Percentiles rank a stretch among this genome's conserved stretches.
phyloP scores from a whole-genome alignment of 768 basidiomycete species.

The Pholiota conissans region DNA sequence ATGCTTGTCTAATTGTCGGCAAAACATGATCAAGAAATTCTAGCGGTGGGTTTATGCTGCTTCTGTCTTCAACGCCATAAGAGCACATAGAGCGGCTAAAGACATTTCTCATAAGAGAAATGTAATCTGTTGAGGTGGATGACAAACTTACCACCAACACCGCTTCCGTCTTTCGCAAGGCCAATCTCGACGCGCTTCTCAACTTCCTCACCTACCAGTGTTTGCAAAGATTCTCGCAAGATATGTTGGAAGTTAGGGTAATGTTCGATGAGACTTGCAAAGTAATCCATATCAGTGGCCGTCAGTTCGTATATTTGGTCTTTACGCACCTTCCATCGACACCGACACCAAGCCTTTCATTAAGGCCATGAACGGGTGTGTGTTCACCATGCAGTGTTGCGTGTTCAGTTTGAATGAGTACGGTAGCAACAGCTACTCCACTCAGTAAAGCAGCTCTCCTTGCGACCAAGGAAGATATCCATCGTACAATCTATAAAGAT shows the following conservation, averaged over 20 bases:
- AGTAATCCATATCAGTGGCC: not conserved
- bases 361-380: slow-evolving; percentile 29
- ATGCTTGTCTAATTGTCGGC: not conserved
- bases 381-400: slow-evolving; percentile 49
- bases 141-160: slow-evolving; percentile 83
- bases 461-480: slow-evolving; percentile 78
- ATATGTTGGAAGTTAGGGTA: slow-evolving; percentile 84
- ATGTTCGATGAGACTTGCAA: slow-evolving; percentile 78
- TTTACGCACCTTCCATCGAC: slow-evolving; percentile 82
- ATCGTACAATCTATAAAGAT: slow-evolving; percentile 65
- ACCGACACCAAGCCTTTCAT: slow-evolving; percentile 71
- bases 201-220: slow-evolving; percentile 76
- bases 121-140: not conserved
- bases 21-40: not conserved
- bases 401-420: slow-evolving; percentile 78
- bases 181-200: slow-evolving; percentile 85
- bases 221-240: slow-evolving; percentile 72
- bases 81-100: slow-evolving; percentile 83
- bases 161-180: slow-evolving; percentile 95
- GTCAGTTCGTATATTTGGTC: not conserved
- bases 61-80: slow-evolving; percentile 67
- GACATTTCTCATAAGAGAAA: slow-evolving; percentile 7
- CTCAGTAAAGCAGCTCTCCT: slow-evolving; percentile 82
- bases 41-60: not conserved
- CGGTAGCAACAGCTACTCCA: slow-evolving; percentile 83